Base-by-base conservation (phyloP, 2,329 filamentous ascomycete genomes). In the Aschersonia sp. region DNA sequence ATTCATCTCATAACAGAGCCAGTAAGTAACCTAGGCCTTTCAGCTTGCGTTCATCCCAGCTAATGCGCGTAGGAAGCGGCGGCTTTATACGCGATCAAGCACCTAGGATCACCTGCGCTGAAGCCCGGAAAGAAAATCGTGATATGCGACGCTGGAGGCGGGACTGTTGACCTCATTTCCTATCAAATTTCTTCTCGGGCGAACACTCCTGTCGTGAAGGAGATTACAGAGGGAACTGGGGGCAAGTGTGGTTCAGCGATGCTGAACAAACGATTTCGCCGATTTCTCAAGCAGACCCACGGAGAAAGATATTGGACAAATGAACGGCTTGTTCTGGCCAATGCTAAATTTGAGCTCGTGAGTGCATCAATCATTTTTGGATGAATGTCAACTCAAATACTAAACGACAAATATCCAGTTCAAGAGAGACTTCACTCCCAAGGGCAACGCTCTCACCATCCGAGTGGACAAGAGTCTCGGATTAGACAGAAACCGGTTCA, bases 141-240 rank as follows among this genome's bases (percentile, higher is more conserved):
- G 11, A 66, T 76, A 3, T 72, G 72, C 40, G 73, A 77, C 52
- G 73, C 72, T 22, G 73, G 73, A 9, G 73, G 73, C 35, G 73
- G 72, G 30, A 75, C 72, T 1, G 72, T 72, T 1, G 73, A 77
- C 55, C 59, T 76, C 22, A 75, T 76, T 49, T 71, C 69, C 6
- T 76, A 76, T 51, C 67, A 69, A 48, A 66, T 76, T 40, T 65
- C 22, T 22, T 22, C 59, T 2, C 58, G 61, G 8, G 54, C 71
- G 4, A 59, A 66, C 2, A 61, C 63, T 12, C 58, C 75, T 6
- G 63, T 69, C 49, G 60, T 76, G n/a, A 62, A 65, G 48, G 72
- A 76, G 56, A 68, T 70, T 11, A 68, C 68, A 4, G 64, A 67
- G 33, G 71, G 71, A 1, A 70, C 68, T 8, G 72, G 72, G 11